Conservation (phyloP, 306 rosid genomes). For the Spatholobus suberectus region DNA sequence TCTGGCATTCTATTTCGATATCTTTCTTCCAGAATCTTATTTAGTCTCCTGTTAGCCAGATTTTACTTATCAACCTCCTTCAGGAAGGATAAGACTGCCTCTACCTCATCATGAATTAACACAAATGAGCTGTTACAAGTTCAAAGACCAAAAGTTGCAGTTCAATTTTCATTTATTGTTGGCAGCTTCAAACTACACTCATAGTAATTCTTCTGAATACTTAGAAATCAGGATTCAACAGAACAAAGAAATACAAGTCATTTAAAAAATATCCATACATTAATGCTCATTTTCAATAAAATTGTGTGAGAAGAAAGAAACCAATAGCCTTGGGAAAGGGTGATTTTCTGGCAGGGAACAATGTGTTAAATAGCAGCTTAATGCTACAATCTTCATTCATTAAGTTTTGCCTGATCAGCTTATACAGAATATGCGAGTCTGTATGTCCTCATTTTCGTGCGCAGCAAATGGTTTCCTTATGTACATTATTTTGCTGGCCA, state of each 20-base stretch:
- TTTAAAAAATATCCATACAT: neutral
- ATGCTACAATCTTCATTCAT: neutral
- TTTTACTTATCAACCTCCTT: conserved; percentile 9
- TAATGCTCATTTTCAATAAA: conserved; percentile 1
- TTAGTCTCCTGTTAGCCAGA: neutral
- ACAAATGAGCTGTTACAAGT: neutral
- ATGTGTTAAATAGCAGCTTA: neutral
- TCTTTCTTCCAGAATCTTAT: conserved; percentile 5
- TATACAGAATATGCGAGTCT: neutral
- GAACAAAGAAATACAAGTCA: neutral
- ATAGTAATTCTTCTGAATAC: neutral
- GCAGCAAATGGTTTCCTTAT: neutral
- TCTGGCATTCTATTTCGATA: neutral
- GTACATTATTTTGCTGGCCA: neutral
- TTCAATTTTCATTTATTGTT: neutral
- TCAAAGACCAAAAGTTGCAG: neutral
- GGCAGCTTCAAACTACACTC: neutral
- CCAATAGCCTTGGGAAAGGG: neutral
- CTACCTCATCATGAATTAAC: neutral
- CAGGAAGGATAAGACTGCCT: neutral
- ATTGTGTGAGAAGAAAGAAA: neutral
- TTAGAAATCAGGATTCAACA: neutral
- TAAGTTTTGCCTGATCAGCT: neutral
- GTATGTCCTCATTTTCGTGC: neutral
- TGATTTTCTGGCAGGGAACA: neutral